A percentile compares a stretch with the other conserved stretches of the same genome.
phyloP scores from a whole-genome alignment of 768 basidiomycete genomes.

The Lactarius pseudohatsudake region DNA sequence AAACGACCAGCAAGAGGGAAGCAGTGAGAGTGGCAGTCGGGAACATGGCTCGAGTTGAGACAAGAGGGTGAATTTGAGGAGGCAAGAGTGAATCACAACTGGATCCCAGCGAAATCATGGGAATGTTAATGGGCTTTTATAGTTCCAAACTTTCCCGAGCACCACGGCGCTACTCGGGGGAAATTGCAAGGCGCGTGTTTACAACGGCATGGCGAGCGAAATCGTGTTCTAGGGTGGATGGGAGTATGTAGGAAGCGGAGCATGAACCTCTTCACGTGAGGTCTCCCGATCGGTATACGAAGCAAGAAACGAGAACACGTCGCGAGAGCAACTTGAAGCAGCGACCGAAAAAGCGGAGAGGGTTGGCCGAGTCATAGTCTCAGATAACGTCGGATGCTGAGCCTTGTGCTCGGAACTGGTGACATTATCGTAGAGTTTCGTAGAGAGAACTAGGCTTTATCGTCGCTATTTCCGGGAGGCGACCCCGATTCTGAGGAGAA shows the following conservation, averaged over 20 bases:
- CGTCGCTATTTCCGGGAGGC: neutral
- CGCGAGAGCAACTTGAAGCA: neutral
- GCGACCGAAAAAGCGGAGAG: neutral
- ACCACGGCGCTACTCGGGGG: neutral
- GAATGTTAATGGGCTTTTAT: neutral
- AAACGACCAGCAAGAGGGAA: slow-evolving; percentile 30
- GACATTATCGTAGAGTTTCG: neutral
- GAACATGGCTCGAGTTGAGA: slow-evolving; percentile 26
- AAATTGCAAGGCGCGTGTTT: neutral
- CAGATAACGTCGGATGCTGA: neutral
- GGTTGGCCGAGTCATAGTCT: neutral
- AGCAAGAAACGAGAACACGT: neutral
- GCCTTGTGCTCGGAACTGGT: neutral
- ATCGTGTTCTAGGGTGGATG: neutral
- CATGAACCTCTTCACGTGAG: neutral
- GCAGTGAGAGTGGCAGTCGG: slow-evolving; percentile 32
- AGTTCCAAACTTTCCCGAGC: neutral
- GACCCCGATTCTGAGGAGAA: neutral
- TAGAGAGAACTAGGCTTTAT: neutral
- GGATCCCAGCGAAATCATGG: slow-evolving; percentile 11
- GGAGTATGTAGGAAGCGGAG: too few relatives aligned
- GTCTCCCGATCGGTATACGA: neutral
- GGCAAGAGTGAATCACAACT: slow-evolving; percentile 10
- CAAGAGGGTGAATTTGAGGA: slow-evolving; percentile 5
- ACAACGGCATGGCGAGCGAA: neutral